Evolutionary conservation across 1,284 basidiomycete genomes (phyloP).

Genomic region (Malassezia brasiliensis): DNA sequence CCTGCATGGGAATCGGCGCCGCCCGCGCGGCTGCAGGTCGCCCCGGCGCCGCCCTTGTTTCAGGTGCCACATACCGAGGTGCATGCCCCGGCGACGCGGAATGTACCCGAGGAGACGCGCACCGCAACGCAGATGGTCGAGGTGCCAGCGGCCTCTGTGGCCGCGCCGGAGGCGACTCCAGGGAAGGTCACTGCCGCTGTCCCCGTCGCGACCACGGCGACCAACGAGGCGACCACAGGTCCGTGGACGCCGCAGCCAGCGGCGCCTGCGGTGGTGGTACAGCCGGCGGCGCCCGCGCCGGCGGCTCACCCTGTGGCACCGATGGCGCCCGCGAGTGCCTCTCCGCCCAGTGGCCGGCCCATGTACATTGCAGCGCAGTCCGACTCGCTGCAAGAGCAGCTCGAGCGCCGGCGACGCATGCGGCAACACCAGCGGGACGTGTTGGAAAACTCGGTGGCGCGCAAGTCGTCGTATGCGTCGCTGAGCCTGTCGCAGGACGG

Average conservation of each 20-base stretch:
- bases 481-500: constrained; percentile 1
- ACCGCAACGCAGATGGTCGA: neutral
- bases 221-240: neutral
- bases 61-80: neutral
- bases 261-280: neutral
- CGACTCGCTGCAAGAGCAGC: constrained; percentile 2
- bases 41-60: neutral
- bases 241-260: neutral
- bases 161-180: neutral
- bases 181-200: neutral
- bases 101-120: neutral
- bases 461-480: neutral
- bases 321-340: neutral
- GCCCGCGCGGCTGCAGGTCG: neutral
- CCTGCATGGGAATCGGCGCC: neutral
- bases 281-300: neutral
- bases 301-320: neutral
- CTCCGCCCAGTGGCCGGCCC: neutral
- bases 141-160: neutral
- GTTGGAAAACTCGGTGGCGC: neutral
- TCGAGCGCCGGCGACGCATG: constrained; percentile 2
- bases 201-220: neutral
- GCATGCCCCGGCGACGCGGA: neutral
- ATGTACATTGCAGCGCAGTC: constrained; percentile 2
- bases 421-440: neutral